phyloP scores from a whole-genome alignment of 1,284 basidiomycete genomes.

The Cutaneotrichosporon cutaneum region DNA sequence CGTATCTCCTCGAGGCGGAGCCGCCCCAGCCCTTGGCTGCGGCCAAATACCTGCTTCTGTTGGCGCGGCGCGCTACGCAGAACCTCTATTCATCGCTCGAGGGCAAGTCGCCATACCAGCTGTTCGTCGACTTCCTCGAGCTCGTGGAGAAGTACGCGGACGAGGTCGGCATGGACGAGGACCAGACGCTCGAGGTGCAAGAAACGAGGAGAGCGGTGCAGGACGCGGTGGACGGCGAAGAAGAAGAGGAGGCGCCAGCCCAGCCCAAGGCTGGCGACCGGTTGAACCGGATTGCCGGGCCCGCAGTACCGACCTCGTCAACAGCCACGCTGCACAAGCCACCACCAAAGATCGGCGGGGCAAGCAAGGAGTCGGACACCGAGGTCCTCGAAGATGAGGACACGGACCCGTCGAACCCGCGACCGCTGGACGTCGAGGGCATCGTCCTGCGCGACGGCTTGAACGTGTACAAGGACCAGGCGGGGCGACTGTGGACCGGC shows the following conservation, averaged over 20 bases:
- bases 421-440: constrained; percentile 80
- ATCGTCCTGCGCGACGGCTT: constrained; percentile 85
- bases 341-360: constrained; percentile 18
- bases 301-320: constrained; percentile 60
- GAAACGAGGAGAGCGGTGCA: constrained; percentile 54
- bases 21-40: constrained; percentile 87
- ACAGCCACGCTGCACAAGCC: constrained; percentile 34
- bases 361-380: constrained; percentile 53
- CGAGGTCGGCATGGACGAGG: constrained; percentile 85
- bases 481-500: constrained; percentile 92
- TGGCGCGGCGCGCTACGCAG: constrained; percentile 77
- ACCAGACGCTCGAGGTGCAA: constrained; percentile 60
- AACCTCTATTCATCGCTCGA: constrained; percentile 86
- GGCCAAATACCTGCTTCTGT: constrained; percentile 79
- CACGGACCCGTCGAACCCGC: constrained; percentile 69
- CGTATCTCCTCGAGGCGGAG: constrained; percentile 67
- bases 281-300: constrained; percentile 60
- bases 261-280: constrained; percentile 34
- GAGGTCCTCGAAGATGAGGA: constrained; percentile 70
- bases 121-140: constrained; percentile 89
- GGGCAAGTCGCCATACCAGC: constrained; percentile 92
- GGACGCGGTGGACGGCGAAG: constrained; percentile 55
- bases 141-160: constrained; percentile 88
- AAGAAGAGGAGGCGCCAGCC: constrained; percentile 14
- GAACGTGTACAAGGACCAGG: constrained; percentile 88